Conservation (phyloP, 495 filamentous ascomycete species). For the Trichoderma reesei region DNA sequence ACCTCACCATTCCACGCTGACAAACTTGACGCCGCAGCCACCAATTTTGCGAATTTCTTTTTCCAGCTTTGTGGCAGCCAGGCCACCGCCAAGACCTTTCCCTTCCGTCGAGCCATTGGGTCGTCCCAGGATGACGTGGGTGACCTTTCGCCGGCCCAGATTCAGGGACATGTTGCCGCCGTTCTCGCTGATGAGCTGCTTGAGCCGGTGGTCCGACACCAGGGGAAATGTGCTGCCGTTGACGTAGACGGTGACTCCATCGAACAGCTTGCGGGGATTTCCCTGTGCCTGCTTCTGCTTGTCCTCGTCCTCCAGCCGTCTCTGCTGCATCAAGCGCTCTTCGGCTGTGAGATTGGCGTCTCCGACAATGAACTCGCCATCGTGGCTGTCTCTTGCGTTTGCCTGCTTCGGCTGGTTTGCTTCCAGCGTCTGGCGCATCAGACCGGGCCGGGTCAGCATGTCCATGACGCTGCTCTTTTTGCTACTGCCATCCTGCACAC, state of each 20-base stretch:
- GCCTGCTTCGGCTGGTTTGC: not conserved
- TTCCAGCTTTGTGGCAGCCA: constrained; percentile 73
- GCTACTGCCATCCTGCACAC: too few relatives aligned
- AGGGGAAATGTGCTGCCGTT: constrained; percentile 77
- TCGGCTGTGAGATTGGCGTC: constrained; percentile 17
- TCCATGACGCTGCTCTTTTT: constrained; percentile 33
- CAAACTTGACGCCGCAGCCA: constrained; percentile 64
- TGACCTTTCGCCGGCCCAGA: constrained; percentile 62
- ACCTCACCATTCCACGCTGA: constrained; percentile 72
- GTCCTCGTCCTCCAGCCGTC: constrained; percentile 27
- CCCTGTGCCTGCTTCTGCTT: constrained; percentile 16
- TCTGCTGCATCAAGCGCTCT: constrained; percentile 22
- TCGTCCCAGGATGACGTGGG: constrained; percentile 74
- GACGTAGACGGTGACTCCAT: constrained; percentile 64
- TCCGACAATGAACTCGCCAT: too few relatives aligned
- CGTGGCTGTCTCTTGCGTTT: not conserved
- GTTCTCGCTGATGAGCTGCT: constrained; percentile 61
- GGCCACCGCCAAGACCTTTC: constrained; percentile 60
- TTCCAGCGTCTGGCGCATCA: constrained; percentile 22
- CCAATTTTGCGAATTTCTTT: constrained; percentile 60
- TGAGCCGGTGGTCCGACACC: constrained; percentile 80
- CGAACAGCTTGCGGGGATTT: constrained; percentile 42
- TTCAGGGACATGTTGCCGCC: constrained; percentile 60
- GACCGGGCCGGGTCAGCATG: constrained; percentile 37
- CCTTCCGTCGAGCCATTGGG: constrained; percentile 27